Evolutionary conservation across 1,284 basidiomycete species (phyloP).

Genomic region (Sporisorium exsertum): DNA sequence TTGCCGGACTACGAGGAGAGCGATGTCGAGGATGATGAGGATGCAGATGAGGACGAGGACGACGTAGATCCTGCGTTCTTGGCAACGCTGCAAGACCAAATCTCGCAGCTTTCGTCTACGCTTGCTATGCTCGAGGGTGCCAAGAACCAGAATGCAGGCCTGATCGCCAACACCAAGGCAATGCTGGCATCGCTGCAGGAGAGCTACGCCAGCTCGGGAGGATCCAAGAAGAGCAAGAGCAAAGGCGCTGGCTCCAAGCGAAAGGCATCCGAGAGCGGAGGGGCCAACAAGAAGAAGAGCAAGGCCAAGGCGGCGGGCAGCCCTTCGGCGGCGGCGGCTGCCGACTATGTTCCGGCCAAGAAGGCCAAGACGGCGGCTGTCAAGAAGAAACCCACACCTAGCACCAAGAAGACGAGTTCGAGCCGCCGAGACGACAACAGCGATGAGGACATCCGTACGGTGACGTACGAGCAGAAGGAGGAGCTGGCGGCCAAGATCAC

Average conservation of each 20-base stretch:
- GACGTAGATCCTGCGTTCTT: conserved; percentile 54
- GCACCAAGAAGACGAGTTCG: conserved; percentile 50
- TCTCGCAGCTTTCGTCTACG: conserved; percentile 56
- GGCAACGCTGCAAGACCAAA: conserved; percentile 58
- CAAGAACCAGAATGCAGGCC: conserved; percentile 59
- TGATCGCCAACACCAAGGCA: conserved; percentile 60
- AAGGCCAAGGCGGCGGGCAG: conserved; percentile 44
- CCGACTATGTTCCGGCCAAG: conserved; percentile 47
- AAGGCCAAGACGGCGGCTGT: conserved; percentile 50
- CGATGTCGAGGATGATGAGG: conserved; percentile 70
- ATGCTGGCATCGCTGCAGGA: conserved; percentile 59
- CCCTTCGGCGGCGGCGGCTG: conserved; percentile 29
- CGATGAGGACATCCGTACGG: conserved; percentile 64
- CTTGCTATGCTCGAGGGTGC: conserved; percentile 58
- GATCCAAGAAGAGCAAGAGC: conserved; percentile 59
- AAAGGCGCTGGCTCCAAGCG: conserved; percentile 48
- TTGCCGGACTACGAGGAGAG: conserved; percentile 66
- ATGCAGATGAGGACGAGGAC: conserved; percentile 58
- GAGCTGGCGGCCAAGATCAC: conserved; percentile 68
- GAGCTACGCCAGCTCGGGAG: conserved; percentile 49
- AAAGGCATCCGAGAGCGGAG: conserved; percentile 48
- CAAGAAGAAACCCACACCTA: conserved; percentile 51
- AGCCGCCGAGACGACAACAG: conserved; percentile 43
- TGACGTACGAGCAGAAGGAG: conserved; percentile 69
- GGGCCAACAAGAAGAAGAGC: conserved; percentile 47